phyloP scores from a whole-genome alignment of 23 red algal species.

The Gracilaria domingensis region DNA sequence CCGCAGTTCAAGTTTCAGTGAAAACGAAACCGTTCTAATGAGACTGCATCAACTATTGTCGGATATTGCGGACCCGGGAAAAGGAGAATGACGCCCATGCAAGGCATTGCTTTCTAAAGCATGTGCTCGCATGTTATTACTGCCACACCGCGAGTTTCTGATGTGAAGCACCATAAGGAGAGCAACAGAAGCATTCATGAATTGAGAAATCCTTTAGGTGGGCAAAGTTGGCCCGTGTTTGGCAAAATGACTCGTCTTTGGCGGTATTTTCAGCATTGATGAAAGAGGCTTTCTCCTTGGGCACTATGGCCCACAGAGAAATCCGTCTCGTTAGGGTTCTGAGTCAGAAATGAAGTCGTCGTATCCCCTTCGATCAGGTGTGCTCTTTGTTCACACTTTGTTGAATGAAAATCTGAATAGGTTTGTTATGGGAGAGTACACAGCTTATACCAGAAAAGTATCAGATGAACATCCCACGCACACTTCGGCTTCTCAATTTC shows the following conservation, averaged over 20 bases:
- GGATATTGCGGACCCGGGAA: not conserved
- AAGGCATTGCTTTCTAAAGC: too few species aligned
- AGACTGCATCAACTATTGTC: slow-evolving; percentile 10
- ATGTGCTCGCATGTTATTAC: too few species aligned
- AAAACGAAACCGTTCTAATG: slow-evolving; percentile 32
- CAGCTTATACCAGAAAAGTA: not conserved
- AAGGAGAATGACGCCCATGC: not conserved
- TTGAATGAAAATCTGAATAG: not conserved
- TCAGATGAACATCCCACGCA: not conserved
- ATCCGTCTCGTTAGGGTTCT: not conserved
- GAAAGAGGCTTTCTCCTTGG: too few species aligned
- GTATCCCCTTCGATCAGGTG: not conserved
- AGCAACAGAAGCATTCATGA: too few species aligned
- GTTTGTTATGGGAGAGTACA: slow-evolving; percentile 2
- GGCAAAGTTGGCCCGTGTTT: not conserved
- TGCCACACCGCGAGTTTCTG: too few species aligned
- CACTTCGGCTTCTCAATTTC: not conserved
- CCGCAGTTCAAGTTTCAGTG: not conserved
- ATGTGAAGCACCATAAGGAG: too few species aligned
- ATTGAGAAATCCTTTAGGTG: not conserved
- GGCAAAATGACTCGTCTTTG: not conserved
- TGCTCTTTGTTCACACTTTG: not conserved
- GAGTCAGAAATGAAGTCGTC: slow-evolving; percentile 2
- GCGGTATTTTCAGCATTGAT: too few species aligned
- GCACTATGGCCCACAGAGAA: not conserved